phyloP scores from a whole-genome alignment of 805 yeast genomes.

The Blastobotrys terrestris region DNA sequence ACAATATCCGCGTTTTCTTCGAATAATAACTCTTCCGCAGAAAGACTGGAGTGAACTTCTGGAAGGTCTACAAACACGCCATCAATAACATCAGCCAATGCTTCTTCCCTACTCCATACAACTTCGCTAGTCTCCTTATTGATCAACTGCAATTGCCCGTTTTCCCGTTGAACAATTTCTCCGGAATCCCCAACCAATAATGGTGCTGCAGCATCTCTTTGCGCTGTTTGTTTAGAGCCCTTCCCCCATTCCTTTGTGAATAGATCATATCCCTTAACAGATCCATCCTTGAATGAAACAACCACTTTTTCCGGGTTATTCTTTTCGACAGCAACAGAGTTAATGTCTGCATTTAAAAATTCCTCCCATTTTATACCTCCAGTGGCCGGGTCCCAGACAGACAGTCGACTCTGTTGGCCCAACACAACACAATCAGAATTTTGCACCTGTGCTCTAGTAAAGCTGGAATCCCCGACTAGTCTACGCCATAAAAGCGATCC shows the following conservation, averaged over 20 bases:
- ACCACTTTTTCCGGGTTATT: background rate
- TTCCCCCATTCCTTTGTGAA: background rate
- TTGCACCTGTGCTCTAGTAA: background rate
- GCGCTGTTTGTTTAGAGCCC: background rate
- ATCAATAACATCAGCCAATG: constrained; percentile 21
- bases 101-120: constrained; percentile 27
- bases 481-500: constrained; percentile 30
- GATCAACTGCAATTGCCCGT: constrained; percentile 1
- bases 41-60: constrained; percentile 18
- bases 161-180: constrained; percentile 1
- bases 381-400: constrained; percentile 1
- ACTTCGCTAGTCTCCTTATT: constrained; percentile 1
- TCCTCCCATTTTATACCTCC: constrained; percentile 3
- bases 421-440: background rate
- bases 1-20: constrained; percentile 25
- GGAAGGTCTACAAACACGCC: constrained; percentile 24
- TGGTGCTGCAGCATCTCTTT: background rate
- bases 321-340: background rate
- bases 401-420: background rate
- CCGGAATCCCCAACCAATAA: background rate
- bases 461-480: background rate
- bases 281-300: background rate
- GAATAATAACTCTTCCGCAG: constrained; percentile 24
- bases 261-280: background rate
- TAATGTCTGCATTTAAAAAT: background rate